Base-by-base conservation (phyloP, 1,284 basidiomycete species). In the Marasmius fiardii region DNA sequence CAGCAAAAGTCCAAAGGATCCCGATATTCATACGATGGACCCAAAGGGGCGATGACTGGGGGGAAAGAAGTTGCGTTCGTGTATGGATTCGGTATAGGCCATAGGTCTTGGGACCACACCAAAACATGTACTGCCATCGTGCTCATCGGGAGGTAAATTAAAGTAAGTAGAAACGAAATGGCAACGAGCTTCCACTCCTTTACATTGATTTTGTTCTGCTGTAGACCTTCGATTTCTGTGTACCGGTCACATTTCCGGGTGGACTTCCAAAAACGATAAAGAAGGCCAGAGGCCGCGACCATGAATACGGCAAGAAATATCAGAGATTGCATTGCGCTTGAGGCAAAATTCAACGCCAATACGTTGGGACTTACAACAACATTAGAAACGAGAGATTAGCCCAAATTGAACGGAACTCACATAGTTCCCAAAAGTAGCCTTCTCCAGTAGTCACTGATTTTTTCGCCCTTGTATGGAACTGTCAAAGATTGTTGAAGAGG, bases 1-100 rank as follows among this genome's bases (percentile, higher is more conserved):
- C 84, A 93, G 68, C 90, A 92, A 64, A 92, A 91, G 68, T 92
- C 86, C 54, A 88, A 66, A 2, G 88, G 80, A 52, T 83, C 81
- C 51, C 82, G 76, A 66, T 73, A 86, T 67, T 82, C 74, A 59
- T 76, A 74, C 0, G 77, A 31, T n/a, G 83, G 78, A 8, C 85
- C 85, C 21, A 86, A 67, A 4, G 81, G 75, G 4, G 76, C 61
- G 1, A 83, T 59, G 1, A 64, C 59, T 1, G 83, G 81, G 2
- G 80, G 80, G 21, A 69, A 70, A n/a, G 75, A 65, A 1, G 83
- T 84, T 2, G 79, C 73, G 62, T 84, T 84, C 43, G 71, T 70
- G 64, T 89, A 89, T 8, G 87, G 87, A 66, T 90, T 89, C 0
- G 79, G 70, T 37, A 89, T 78, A 4, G 79, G 76, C 89, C 88